Evolutionary conservation across 2,329 filamentous ascomycete genomes (phyloP), one percentile per base, ranked within the genome.

Genomic region (Alternaria novae-zelandiae): DNA sequence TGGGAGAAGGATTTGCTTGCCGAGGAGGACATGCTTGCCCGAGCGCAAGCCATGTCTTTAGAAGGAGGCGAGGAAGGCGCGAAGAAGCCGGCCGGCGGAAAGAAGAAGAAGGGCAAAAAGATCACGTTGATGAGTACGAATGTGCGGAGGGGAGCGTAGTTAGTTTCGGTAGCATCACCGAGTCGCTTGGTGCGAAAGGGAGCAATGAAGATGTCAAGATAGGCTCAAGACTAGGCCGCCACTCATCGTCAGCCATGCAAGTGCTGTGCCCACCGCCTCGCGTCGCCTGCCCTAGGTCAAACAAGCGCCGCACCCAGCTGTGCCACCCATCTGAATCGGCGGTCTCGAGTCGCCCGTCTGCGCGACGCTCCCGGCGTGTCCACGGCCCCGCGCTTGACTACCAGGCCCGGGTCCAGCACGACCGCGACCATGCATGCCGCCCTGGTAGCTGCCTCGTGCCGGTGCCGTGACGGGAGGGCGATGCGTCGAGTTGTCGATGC

Each of bases 1-100:
- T 92, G 90, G 90, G 92, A 97, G 73, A 89, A 91, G 61, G 88
- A 97, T 60, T 77, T 97, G 15, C 83, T 89, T 59, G 90, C 93
- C 55, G 83, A 87, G 54, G 79, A 82, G 49, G 79, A 82, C 49
- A 68, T 87, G 50, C 79, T 87, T 13, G 84, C 84, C 5, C 83
- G 85, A 61, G 82, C 84, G 7, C 82, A 84, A 61, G 75, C 78
- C 5, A 65, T 80, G 69, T 80, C 79, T 5, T 49, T 80, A 13
- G 72, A 70, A 5, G 76, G 74, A 61, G 71, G 59, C 30, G 74
- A 71, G 61, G 72, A 71, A 59, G 54, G 64, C 36, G 56, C 64
- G 12, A 78, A 75, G 65, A 81, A 79, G 71, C 69, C 68, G 26
- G 71, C 72, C 2, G 82, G 80, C 10, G 83, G 84, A 45, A 88